phyloP scores from a whole-genome alignment of 1,139 yeast species.

The Yarrowia galli region DNA sequence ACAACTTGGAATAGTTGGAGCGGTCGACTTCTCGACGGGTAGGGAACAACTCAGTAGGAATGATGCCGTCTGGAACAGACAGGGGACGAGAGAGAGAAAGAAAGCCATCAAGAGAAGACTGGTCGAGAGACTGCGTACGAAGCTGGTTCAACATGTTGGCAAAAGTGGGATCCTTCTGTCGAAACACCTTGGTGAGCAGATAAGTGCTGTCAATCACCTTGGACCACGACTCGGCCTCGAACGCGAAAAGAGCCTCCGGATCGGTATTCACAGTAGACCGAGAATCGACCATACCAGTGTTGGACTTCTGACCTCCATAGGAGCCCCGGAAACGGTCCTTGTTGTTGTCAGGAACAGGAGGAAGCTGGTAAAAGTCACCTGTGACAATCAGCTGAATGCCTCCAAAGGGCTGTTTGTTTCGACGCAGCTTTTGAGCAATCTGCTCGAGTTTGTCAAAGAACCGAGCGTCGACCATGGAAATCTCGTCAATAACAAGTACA shows the following conservation, averaged over 20 bases:
- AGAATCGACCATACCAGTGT: conserved; percentile 27
- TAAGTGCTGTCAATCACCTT: conserved; percentile 69
- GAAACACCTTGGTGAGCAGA: conserved; percentile 78
- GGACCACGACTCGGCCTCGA: conserved; percentile 80
- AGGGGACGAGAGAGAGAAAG: conserved; percentile 63
- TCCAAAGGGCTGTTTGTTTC: conserved; percentile 60
- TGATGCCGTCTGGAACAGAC: conserved; percentile 68
- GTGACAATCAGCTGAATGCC: conserved; percentile 80
- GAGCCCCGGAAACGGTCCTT: conserved; percentile 15
- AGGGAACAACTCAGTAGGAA: conserved; percentile 86
- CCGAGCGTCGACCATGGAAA: conserved; percentile 80
- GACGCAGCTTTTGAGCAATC: conserved; percentile 60
- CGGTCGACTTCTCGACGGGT: conserved; percentile 83
- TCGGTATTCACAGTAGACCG: conserved; percentile 43
- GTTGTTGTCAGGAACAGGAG: conserved; percentile 66
- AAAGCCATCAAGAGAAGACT: conserved; percentile 63
- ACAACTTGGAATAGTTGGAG: conserved; percentile 70
- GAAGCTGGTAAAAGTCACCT: conserved; percentile 87
- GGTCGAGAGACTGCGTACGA: conserved; percentile 73
- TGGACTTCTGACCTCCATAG: background rate
- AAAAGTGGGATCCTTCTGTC: conserved; percentile 87
- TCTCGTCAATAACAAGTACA: conserved; percentile 78
- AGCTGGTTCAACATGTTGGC: conserved; percentile 87
- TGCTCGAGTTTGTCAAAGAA: conserved; percentile 69
- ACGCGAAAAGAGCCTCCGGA: conserved; percentile 63